phyloP scores from a whole-genome alignment of 352 stramenopile species.

The Pythium sp. region DNA sequence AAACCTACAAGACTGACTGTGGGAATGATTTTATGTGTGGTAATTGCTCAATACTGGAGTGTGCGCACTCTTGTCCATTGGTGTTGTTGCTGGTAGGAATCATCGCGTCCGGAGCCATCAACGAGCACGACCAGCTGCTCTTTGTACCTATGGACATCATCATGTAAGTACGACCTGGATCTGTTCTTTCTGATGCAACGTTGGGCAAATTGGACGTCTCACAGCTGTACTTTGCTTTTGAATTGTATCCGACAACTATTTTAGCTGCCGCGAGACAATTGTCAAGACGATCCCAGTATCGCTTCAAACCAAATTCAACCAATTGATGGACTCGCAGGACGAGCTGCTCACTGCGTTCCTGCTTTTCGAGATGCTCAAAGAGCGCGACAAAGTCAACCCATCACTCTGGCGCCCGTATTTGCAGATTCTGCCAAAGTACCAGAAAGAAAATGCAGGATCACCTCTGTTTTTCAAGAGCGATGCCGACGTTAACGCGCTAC shows the following conservation, averaged over 20 bases:
- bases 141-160: slow-evolving; percentile 42
- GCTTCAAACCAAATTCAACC: slow-evolving; percentile 34
- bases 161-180: slow-evolving; percentile 28
- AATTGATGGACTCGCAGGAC: slow-evolving; percentile 32
- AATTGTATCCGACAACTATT: background rate
- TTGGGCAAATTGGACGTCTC: background rate
- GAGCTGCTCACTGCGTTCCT: slow-evolving; percentile 68
- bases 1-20: no score
- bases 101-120: slow-evolving; percentile 24
- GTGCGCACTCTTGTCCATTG: background rate
- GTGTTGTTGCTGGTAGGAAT: slow-evolving; percentile 21
- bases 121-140: slow-evolving; percentile 32
- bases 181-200: no score
- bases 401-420: slow-evolving; percentile 63
- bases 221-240: no score
- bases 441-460: slow-evolving; percentile 13
- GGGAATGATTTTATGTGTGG: no score
- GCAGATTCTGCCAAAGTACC: slow-evolving; percentile 35
- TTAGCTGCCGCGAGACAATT: slow-evolving; percentile 42
- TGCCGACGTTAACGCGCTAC: slow-evolving; percentile 29
- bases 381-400: background rate
- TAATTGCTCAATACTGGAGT: no score
- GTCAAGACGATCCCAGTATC: slow-evolving; percentile 18
- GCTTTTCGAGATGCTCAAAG: slow-evolving; percentile 46
- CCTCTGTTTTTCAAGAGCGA: slow-evolving; percentile 41